Base-by-base conservation (phyloP, 495 filamentous ascomycete species). In the Tuber calosporum region DNA sequence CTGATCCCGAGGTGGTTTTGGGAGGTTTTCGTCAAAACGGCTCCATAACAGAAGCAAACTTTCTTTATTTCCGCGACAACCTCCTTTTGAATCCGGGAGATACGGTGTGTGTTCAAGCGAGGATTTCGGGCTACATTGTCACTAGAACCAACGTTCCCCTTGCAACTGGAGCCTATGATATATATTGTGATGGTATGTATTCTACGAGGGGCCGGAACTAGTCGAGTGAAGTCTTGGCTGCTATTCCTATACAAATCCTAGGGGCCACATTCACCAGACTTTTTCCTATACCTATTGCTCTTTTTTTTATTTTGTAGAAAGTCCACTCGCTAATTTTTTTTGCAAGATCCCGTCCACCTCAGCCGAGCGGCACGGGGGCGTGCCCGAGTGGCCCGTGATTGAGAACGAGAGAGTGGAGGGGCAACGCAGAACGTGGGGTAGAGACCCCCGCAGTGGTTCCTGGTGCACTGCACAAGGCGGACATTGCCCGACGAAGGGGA, bases 351-450 rank as follows among this genome's bases (percentile, higher is more conserved):
- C 42, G 67, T 77, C 66, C 58, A 69, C 45, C 62, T 76, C n/a
- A 79, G 45, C 53, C 41, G 72, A 8, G 71, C 71, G 58, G 66
- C 34, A 22, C 78, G 37, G 97, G 93, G 66, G 93, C 92, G 81
- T 94, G 90, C 79, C 97, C 94, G 82, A 99, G 93, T 22, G 92
- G 94, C 78, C 95, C 95, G 84, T 99, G 95, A 68, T 88, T 87
- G 79, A 99, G 87, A 78, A 90, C 91, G 73, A 99, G 88, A 48
- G 95, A 93, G 73, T 95, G 90, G 74, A 97, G 87, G 67, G 93
- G 96, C 72, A 93, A 90, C 71, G 88, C 89, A 45, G 93, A 96
- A 81, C 93, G 90, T 77, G 95, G 94, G 72, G 94, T 98, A 79
- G 92, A 93, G 82, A 95, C 92, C 81, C 94, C 93, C 85, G 94